These are phyloP conservation scores for Aurantiochytrium sp. DNA, from an alignment of 108 stramenopile genomes.

Conservation along the genomic window DNA sequence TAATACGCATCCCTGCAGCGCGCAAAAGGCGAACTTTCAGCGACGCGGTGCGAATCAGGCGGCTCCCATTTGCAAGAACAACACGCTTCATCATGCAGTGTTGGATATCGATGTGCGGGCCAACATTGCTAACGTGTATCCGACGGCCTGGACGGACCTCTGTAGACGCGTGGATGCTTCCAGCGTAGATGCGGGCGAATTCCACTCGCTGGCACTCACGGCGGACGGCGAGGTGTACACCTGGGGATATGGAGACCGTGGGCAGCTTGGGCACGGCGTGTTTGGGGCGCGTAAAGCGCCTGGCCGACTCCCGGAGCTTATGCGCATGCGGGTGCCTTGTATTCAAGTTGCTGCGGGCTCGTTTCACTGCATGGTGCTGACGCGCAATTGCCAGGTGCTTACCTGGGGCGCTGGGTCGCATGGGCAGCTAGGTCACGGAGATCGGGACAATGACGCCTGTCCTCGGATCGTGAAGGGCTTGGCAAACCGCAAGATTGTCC, in stretches of 20 bases:
- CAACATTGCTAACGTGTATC: background rate
- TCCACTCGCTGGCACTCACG: constrained; percentile 38
- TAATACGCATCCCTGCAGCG: background rate
- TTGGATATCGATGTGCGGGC: background rate
- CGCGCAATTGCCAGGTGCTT: background rate
- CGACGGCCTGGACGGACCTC: background rate
- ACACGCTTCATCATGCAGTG: background rate
- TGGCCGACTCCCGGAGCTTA: background rate
- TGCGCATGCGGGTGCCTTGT: background rate
- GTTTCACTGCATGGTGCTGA: constrained; percentile 4
- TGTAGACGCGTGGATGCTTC: background rate
- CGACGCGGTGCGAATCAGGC: background rate
- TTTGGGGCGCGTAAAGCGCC: background rate
- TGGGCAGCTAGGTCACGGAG: constrained; percentile 15
- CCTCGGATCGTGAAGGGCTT: background rate
- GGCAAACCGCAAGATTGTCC: background rate
- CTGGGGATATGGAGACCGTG: constrained; percentile 24
- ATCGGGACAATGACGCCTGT: background rate
- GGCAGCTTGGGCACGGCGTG: constrained; percentile 45
- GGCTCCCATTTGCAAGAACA: background rate
- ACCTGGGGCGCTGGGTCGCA: background rate
- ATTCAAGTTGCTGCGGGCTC: background rate
- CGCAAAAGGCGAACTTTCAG: background rate
- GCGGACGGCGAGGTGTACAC: constrained; percentile 35
- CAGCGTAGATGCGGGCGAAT: constrained; percentile 34